Base-by-base conservation (phyloP, 768 basidiomycete species). In the Trametes coccinea region DNA sequence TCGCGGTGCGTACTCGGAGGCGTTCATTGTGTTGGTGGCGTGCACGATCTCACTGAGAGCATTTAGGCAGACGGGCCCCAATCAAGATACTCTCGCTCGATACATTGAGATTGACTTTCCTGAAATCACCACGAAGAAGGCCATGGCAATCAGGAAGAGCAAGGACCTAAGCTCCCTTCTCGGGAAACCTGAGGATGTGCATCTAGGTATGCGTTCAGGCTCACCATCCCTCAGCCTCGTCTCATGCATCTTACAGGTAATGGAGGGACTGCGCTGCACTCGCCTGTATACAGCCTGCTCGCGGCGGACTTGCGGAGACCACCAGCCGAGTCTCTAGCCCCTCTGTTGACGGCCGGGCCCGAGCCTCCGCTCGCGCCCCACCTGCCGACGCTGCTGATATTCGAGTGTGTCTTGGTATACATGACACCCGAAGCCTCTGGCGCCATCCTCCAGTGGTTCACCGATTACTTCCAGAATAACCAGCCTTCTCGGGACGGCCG, bases 101-200 rank as follows among this genome's bases (percentile, higher is more conserved):
- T 98, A 97, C 72, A 73, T 97, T 44, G 97, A 99, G 70, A 74
- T 98, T 27, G 97, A 99, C 73, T 96, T 99, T 68, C 80, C 88
- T 0, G 92, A 94, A 69, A 83, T 91, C 49, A 95, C 93, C 0
- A 80, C 79, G 27, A 86, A 84, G 72, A 99, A 99, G 75, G 86
- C 87, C 5, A 88, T 90, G 85, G 77, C 84, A 2, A 90, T 96
- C 62, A 80, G 82, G 51, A 90, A 88, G 75, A 87, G 82, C 67
- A 82, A 77, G 64, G 83, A 82, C 14, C 76, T 89, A 57, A 81
- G 75, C 67, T 72, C 67, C 2, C 72, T 79, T 6, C 73, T 92
- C 39, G 88, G 88, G 2, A 72, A 72, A 41, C 71, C 78, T 9
- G 72, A 71, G 30, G 73, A 78, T 16, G 70, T 86, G 33, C 71